A percentile compares a stretch with the other conserved stretches of the same genome.
Conservation (phyloP, 164 flowering plant genomes). For the Malania oleifera region DNA sequence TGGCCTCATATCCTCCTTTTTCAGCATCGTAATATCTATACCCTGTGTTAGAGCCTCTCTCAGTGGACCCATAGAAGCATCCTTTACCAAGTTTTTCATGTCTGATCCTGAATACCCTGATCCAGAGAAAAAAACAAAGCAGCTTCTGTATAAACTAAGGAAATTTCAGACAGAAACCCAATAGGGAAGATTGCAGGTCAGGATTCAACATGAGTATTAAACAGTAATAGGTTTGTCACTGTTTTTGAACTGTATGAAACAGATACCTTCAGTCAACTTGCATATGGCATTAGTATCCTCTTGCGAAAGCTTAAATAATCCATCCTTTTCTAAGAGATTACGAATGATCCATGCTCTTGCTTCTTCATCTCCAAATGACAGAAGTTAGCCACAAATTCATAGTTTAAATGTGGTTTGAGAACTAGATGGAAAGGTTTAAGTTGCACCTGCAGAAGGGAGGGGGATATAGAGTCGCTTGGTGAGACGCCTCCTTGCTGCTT, state of each 20-base stretch:
- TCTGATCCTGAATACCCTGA: constrained; percentile 98
- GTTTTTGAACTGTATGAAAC: not conserved
- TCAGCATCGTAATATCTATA: constrained; percentile 71
- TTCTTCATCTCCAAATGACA: constrained; percentile 39
- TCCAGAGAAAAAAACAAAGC: not conserved
- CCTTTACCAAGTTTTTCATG: constrained; percentile 97
- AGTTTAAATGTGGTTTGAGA: not conserved
- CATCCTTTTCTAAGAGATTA: constrained; percentile 84
- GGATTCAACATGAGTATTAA: too few relatives aligned
- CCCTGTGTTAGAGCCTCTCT: constrained; percentile 85
- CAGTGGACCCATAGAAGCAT: constrained; percentile 97
- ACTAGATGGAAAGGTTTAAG: not conserved
- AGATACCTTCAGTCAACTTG: constrained; percentile 72
- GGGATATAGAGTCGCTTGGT: constrained; percentile 94
- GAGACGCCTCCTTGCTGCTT: constrained; percentile 95
- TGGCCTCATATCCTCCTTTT: constrained; percentile 83
- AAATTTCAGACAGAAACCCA: not conserved
- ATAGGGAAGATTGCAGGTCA: too few relatives aligned
- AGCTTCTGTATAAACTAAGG: not conserved
- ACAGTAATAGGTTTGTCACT: not conserved
- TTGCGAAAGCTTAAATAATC: constrained; percentile 70
- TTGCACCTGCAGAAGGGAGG: constrained; percentile 84
- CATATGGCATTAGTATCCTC: constrained; percentile 73
- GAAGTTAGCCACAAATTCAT: constrained; percentile 12
- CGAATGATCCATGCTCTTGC: constrained; percentile 95